Evolutionary conservation across 495 filamentous ascomycete species (phyloP).

Genomic region (Penicillium fimorum): DNA sequence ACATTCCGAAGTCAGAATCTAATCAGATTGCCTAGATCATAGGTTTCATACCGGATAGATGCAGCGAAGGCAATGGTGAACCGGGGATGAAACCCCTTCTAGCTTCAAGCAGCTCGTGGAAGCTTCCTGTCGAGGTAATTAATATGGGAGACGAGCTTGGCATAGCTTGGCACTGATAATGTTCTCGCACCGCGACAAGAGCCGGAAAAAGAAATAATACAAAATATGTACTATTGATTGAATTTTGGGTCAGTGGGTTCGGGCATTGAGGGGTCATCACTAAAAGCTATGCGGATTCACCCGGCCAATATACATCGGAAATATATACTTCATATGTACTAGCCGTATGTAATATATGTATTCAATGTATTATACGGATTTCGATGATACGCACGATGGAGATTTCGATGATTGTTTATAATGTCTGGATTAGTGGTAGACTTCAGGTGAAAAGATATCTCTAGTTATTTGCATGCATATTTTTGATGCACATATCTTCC

Average conservation of each 20-base stretch:
- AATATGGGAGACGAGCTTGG: slow-evolving; percentile 1
- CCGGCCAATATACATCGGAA: background rate
- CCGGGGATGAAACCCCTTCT: background rate
- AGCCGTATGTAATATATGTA: background rate
- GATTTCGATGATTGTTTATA: background rate
- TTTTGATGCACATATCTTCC: background rate
- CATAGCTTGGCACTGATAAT: slow-evolving; percentile 4
- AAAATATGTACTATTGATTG: background rate
- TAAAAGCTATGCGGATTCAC: background rate
- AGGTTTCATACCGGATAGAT: background rate
- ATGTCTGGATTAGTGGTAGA: background rate
- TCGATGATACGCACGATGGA: background rate
- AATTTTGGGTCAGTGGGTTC: background rate
- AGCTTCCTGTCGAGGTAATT: slow-evolving; percentile 2
- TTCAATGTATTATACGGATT: background rate
- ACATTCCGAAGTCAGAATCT: slow-evolving; percentile 1
- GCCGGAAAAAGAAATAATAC: slow-evolving; percentile 1
- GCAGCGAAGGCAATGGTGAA: background rate
- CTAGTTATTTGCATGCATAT: background rate
- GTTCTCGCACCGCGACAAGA: slow-evolving; percentile 3
- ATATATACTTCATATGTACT: background rate
- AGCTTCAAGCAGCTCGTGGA: slow-evolving; percentile 4
- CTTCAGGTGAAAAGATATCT: background rate
- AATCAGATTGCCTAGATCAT: slow-evolving; percentile 6
- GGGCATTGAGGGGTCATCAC: background rate